Evolutionary conservation across 768 basidiomycete genomes (phyloP).

Genomic region (Xerocomellus chrysenteron): DNA sequence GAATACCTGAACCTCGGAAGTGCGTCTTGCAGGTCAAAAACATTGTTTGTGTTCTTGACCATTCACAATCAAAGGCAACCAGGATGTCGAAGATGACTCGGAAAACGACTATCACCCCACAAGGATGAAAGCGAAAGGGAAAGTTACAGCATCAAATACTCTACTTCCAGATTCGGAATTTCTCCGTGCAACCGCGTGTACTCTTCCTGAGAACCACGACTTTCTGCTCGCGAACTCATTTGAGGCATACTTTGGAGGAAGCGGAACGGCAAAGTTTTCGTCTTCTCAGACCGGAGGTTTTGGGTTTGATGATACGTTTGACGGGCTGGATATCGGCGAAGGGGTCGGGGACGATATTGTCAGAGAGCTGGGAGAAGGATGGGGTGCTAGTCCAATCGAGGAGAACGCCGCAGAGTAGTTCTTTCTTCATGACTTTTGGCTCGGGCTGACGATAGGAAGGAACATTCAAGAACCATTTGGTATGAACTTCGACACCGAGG

Average conservation of each 20-base stretch:
- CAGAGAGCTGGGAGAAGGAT: conserved; percentile 69
- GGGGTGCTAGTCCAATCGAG: conserved; percentile 40
- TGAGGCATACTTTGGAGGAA: conserved; percentile 54
- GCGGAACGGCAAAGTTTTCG: conserved; percentile 37
- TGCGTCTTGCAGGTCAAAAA: conserved; percentile 19
- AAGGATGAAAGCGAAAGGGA: conserved; percentile 27
- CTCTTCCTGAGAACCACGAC: conserved; percentile 70
- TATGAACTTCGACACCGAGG: conserved; percentile 15
- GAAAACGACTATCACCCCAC: conserved; percentile 56
- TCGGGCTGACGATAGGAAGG: conserved; percentile 15
- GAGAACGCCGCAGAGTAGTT: conserved; percentile 16
- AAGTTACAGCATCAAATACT: conserved; percentile 23
- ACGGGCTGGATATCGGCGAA: conserved; percentile 55
- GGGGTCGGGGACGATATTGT: conserved; percentile 74
- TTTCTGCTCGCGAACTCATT: conserved; percentile 66
- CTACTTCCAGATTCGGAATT: conserved; percentile 39
- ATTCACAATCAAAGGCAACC: conserved; percentile 4
- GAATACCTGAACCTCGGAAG: conserved; percentile 54
- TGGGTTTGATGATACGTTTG: conserved; percentile 54
- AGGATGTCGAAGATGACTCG: conserved; percentile 30
- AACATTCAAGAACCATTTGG: conserved; percentile 17
- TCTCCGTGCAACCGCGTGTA: conserved; percentile 54
- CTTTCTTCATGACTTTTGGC: background rate
- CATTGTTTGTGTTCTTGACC: background rate
- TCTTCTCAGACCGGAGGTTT: conserved; percentile 58